Evolutionary conservation across 2,329 filamentous ascomycete species (phyloP), one percentile per base, ranked within the genome.

Genomic region (Aspergillus ibericus): DNA sequence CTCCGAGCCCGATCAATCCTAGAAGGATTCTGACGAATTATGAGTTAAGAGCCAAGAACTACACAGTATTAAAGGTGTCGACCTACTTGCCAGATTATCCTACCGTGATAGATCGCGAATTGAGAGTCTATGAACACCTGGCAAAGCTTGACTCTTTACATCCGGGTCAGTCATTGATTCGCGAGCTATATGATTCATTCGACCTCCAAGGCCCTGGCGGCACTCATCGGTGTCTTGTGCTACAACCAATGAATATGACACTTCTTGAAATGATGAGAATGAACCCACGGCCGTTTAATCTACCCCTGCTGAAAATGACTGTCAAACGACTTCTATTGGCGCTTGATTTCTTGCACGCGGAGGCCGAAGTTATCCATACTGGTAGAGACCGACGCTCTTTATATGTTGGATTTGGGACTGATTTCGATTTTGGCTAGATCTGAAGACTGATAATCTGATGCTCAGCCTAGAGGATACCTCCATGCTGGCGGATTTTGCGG

Each of bases 401-500:
- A 12, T 18, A 16, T 25, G 8, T 29, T 1, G 13, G 13, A 34
- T 16, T 48, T 20, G 15, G 9, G 15, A 40, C 50, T 61, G 29
- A 65, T 36, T 12, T 25, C 4, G 38, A 57, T 36, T 12, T 25
- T 2, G 38, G 56, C 27, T 60, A 70, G 77, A 79, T 65, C 64
- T 79, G 25, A 78, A 79, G 53, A 70, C 74, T 0, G 71, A 77
- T 54, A 79, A 80, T 56, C 69, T 80, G 15, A 71, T 79, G 60
- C 68, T 75, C 47, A 68, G 63, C 4, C 53, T 77, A 0, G 71
- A 71, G 29, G 67, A 72, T 40, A 57, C 56, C 18, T 62, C 64
- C 6, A 68, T 70, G 46, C 64, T 75, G 9, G 63, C 64, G 6
- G 62, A 69, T 42, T 72, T 75, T 58, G 67, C 64, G n/a, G 59